Evolutionary conservation across 495 filamentous ascomycete species (phyloP).

Genomic region (Jackrogersella minutella): DNA sequence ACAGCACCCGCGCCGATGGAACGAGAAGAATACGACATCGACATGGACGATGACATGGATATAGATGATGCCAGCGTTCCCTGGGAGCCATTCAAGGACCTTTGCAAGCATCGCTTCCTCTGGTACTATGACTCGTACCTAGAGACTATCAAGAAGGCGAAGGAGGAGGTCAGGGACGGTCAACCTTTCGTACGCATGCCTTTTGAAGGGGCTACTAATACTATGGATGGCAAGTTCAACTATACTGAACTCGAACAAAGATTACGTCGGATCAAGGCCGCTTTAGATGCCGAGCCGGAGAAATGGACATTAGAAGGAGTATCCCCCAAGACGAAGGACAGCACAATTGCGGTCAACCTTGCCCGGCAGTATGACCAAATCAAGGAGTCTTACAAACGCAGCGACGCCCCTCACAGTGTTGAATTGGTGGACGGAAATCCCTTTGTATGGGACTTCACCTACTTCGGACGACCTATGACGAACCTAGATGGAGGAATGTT

Average conservation of each 20-base stretch:
- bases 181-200: conserved; percentile 77
- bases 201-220: conserved; percentile 81
- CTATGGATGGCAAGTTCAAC: conserved; percentile 87
- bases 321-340: conserved; percentile 68
- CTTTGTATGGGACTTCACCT: conserved; percentile 72
- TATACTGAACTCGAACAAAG: conserved; percentile 78
- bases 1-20: conserved; percentile 49
- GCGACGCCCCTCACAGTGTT: conserved; percentile 74
- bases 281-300: conserved; percentile 74
- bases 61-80: conserved; percentile 57
- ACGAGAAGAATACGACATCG: conserved; percentile 60
- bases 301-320: conserved; percentile 76
- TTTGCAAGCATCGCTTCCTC: conserved; percentile 89
- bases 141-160: conserved; percentile 69
- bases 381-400: conserved; percentile 72
- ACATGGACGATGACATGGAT: conserved; percentile 54
- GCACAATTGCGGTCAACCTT: conserved; percentile 79
- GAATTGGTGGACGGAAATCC: conserved; percentile 77
- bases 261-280: conserved; percentile 68
- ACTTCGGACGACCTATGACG: conserved; percentile 93
- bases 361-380: conserved; percentile 86
- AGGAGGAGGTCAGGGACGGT: conserved; percentile 65
- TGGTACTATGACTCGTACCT: conserved; percentile 96
- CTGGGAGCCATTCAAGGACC: conserved; percentile 86
- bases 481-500: conserved; percentile 93